Percentiles rank a stretch among this genome's conserved stretches.
phyloP scores from a whole-genome alignment of 2,329 filamentous ascomycete genomes.

The Trichoderma sp. region DNA sequence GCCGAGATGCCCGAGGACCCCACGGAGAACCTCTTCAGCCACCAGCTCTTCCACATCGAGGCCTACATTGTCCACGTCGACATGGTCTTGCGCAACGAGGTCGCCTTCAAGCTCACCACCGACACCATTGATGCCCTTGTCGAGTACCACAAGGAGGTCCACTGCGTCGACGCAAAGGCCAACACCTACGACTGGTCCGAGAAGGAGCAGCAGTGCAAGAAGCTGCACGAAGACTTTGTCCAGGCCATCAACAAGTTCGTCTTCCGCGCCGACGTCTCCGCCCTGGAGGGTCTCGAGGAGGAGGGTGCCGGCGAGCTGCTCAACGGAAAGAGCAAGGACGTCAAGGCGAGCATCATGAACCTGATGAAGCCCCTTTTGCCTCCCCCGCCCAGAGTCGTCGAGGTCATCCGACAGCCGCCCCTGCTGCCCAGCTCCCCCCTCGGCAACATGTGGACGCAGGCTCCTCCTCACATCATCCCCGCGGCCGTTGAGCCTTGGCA shows the following conservation, averaged over 20 bases:
- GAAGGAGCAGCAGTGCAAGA: constrained; percentile 95
- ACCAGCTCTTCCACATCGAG: constrained; percentile 89
- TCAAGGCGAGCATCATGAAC: constrained; percentile 81
- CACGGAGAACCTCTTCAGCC: constrained; percentile 87
- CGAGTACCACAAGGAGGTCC: constrained; percentile 94
- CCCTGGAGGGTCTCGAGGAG: constrained; percentile 93
- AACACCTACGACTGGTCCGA: constrained; percentile 94
- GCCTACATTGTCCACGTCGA: constrained; percentile 99
- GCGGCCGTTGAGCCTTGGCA: constrained; percentile 81
- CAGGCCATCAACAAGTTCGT: constrained; percentile 98
- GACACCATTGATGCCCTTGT: constrained; percentile 93
- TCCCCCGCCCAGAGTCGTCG: constrained; percentile 83
- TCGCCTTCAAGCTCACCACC: constrained; percentile 94
- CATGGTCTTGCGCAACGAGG: constrained; percentile 96
- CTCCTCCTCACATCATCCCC: constrained; percentile 65
- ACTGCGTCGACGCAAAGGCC: constrained; percentile 86
- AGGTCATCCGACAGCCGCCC: constrained; percentile 83
- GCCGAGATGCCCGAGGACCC: constrained; percentile 81
- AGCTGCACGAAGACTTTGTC: constrained; percentile 93
- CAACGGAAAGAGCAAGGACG: constrained; percentile 87
- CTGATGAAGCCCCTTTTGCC: constrained; percentile 87
- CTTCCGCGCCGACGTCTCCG: constrained; percentile 83
- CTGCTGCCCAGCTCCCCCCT: constrained; percentile 81
- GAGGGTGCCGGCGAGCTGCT: constrained; percentile 93
- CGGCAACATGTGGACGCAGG: constrained; percentile 79